A percentile compares a stretch with the other conserved stretches of the same genome.
These are phyloP conservation scores for Hypoxylon sp. DNA, from an alignment of 2,329 filamentous ascomycete species.

Conservation along the genomic window DNA sequence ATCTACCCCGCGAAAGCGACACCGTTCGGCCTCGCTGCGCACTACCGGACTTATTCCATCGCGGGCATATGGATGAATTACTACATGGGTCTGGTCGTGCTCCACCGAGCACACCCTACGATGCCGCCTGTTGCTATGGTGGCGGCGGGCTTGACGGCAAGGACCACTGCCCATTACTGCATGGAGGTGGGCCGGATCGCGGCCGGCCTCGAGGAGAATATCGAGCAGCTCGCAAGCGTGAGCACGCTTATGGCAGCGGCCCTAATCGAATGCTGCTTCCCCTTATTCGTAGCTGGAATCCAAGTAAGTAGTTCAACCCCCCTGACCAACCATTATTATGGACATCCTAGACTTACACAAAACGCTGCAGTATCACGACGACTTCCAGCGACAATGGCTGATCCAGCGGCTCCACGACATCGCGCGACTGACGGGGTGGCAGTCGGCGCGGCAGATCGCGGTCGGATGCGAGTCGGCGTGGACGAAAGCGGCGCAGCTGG, in stretches of 20 bases:
- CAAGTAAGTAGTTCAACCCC: slow-evolving; percentile 63
- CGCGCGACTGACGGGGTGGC: slow-evolving; percentile 87
- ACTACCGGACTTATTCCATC: slow-evolving; percentile 90
- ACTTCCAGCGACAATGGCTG: slow-evolving; percentile 82
- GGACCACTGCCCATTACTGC: slow-evolving; percentile 78
- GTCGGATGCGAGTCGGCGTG: slow-evolving; percentile 88
- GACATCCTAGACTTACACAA: background rate
- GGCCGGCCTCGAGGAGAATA: slow-evolving; percentile 76
- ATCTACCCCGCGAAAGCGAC: slow-evolving; percentile 73
- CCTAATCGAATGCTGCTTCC: slow-evolving; percentile 85
- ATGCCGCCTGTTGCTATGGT: slow-evolving; percentile 95
- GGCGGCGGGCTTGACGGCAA: slow-evolving; percentile 83
- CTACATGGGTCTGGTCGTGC: slow-evolving; percentile 85
- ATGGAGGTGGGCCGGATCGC: slow-evolving; percentile 84
- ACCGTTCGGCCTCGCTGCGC: slow-evolving; percentile 85
- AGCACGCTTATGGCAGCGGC: slow-evolving; percentile 85
- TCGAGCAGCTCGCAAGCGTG: slow-evolving; percentile 69
- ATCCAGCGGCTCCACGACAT: slow-evolving; percentile 82
- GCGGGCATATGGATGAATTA: slow-evolving; percentile 90
- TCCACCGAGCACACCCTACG: slow-evolving; percentile 85
- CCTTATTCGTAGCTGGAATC: slow-evolving; percentile 88
- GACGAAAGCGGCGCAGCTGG: slow-evolving; percentile 80
- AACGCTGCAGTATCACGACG: slow-evolving; percentile 74
- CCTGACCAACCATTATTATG: background rate
- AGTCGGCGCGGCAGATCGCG: slow-evolving; percentile 85